phyloP scores from a whole-genome alignment of 306 rosid species.

The Mimosa bimucronata region DNA sequence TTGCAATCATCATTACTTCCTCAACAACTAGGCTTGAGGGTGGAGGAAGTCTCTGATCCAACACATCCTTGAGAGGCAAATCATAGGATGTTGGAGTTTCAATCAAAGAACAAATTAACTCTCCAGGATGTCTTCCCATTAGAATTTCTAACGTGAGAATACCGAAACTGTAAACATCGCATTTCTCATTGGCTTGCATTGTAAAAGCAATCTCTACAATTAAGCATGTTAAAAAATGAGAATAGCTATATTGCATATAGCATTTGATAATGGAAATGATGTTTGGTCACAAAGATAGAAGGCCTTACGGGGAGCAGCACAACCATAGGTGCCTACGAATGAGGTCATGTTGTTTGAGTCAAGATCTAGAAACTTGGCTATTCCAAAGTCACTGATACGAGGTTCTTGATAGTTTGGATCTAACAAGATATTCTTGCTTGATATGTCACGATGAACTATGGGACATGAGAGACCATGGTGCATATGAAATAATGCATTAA shows the following conservation, averaged over 20 bases:
- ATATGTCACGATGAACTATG: not conserved
- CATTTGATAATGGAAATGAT: not conserved
- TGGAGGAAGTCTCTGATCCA: not conserved
- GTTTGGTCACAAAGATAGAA: not conserved
- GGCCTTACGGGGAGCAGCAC: slow-evolving; percentile 21
- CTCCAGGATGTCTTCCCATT: not conserved
- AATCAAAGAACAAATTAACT: not conserved
- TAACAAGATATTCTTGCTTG: not conserved
- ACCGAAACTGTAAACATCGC: not conserved
- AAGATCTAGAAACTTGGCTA: slow-evolving; percentile 9
- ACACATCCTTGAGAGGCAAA: not conserved
- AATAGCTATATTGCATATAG: not conserved
- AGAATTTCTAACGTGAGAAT: not conserved
- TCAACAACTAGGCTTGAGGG: not conserved
- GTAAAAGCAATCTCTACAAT: not conserved
- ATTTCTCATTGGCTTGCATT: not conserved
- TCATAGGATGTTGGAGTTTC: not conserved
- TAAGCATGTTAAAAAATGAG: not conserved
- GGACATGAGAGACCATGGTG: slow-evolving; percentile 15
- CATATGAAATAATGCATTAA: slow-evolving; percentile 2
- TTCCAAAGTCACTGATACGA: slow-evolving; percentile 10
- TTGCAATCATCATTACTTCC: not conserved
- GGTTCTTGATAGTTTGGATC: not conserved
- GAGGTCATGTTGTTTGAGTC: slow-evolving; percentile 22
- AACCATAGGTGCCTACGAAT: slow-evolving; percentile 31